These are phyloP conservation scores for Lasiodiplodia gonubiensis DNA, from an alignment of 2,329 filamentous ascomycete genomes.

Conservation along the genomic window DNA sequence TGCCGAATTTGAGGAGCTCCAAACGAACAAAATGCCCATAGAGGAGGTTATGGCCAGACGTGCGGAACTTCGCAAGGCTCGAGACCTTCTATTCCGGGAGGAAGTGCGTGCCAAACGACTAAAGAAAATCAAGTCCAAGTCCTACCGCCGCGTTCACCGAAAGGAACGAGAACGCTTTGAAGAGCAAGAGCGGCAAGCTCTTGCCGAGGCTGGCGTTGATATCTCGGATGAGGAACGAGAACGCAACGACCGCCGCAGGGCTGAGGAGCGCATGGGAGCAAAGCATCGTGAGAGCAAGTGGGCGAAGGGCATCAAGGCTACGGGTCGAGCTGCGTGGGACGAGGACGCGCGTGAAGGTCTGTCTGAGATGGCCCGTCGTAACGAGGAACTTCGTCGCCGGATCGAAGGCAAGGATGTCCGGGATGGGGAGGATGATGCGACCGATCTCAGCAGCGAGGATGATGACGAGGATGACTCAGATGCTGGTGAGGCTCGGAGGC, in stretches of 20 bases:
- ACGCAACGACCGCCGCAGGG: slow-evolving; percentile 73
- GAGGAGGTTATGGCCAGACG: slow-evolving; percentile 75
- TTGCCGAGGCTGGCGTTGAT: slow-evolving; percentile 64
- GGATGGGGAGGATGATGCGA: slow-evolving; percentile 57
- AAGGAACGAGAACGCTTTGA: slow-evolving; percentile 71
- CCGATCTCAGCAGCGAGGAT: slow-evolving; percentile 57
- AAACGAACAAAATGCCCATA: slow-evolving; percentile 73
- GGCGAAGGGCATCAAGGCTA: slow-evolving; percentile 83
- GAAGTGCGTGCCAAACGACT: slow-evolving; percentile 88
- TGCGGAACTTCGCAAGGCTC: slow-evolving; percentile 75
- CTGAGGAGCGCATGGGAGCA: slow-evolving; percentile 82
- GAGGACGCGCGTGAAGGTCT: slow-evolving; percentile 80
- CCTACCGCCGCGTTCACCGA: slow-evolving; percentile 89
- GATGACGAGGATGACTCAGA: slow-evolving; percentile 68
- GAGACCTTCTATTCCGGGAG: slow-evolving; percentile 87
- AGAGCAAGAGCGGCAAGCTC: slow-evolving; percentile 62
- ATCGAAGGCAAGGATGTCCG: slow-evolving; percentile 73
- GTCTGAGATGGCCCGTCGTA: slow-evolving; percentile 78
- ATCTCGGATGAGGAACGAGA: slow-evolving; percentile 69
- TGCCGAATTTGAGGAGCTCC: slow-evolving; percentile 70
- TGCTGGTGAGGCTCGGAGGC: slow-evolving; percentile 58
- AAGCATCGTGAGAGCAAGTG: slow-evolving; percentile 89
- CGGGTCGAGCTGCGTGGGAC: slow-evolving; percentile 84
- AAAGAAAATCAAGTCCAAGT: slow-evolving; percentile 99
- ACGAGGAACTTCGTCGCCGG: slow-evolving; percentile 79